These are phyloP conservation scores for Lipomyces chichibuensis DNA, from an alignment of 805 yeast genomes.

Conservation along the genomic window DNA sequence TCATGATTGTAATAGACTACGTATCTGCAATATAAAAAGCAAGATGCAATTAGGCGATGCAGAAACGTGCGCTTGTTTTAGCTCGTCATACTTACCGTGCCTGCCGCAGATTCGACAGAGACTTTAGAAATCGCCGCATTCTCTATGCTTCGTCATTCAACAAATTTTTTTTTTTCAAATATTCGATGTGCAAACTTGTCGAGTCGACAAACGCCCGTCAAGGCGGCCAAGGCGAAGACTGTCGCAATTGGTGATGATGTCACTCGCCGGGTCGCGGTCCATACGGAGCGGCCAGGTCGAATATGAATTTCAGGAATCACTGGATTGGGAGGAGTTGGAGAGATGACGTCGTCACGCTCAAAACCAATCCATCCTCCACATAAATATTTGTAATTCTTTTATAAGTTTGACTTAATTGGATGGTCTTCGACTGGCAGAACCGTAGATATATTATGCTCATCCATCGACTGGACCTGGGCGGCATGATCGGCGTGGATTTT, in stretches of 20 bases:
- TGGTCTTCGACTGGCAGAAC: not conserved
- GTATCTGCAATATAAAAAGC: not conserved
- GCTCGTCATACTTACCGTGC: not conserved
- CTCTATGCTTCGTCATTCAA: not conserved
- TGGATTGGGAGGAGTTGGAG: not conserved
- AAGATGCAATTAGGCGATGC: not conserved
- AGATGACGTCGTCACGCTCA: not conserved
- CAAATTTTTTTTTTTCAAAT: not conserved
- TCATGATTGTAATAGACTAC: not conserved
- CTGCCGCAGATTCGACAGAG: conserved; percentile 9
- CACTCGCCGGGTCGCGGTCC: not conserved
- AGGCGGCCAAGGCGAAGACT: not conserved
- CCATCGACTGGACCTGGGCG: not conserved
- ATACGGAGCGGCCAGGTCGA: not conserved
- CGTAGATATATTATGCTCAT: no score
- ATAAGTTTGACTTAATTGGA: not conserved
- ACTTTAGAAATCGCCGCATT: conserved; percentile 2
- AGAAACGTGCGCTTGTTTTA: no score
- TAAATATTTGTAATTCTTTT: not conserved
- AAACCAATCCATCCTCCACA: not conserved
- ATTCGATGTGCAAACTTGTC: not conserved
- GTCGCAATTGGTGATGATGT: not conserved
- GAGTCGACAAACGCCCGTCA: not conserved
- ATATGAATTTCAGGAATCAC: not conserved
- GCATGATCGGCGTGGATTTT: not conserved